Evolutionary conservation across 2,329 filamentous ascomycete species (phyloP).

Genomic region (Xylaria sp.): DNA sequence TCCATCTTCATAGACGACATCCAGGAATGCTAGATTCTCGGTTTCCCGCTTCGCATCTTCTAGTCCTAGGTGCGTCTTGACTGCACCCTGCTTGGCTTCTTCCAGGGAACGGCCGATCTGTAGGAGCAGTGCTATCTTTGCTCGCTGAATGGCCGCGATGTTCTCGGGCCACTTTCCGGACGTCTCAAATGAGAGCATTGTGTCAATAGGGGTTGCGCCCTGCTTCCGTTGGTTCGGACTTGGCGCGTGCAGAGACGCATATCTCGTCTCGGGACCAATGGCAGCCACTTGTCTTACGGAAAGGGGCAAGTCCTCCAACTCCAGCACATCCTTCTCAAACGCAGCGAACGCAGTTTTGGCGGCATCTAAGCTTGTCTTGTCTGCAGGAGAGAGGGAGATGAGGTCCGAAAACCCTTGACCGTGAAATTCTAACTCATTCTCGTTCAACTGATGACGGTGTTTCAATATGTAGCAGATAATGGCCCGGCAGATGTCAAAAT

Average conservation of each 20-base stretch:
- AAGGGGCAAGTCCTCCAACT: constrained; percentile 78
- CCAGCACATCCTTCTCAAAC: constrained; percentile 72
- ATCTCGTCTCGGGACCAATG: constrained; percentile 67
- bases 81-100: constrained; percentile 48
- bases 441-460: constrained; percentile 59
- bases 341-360: constrained; percentile 64
- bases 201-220: constrained; percentile 58
- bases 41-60: constrained; percentile 67
- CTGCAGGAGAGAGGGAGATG: constrained; percentile 42
- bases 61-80: constrained; percentile 68
- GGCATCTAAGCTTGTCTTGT: constrained; percentile 59
- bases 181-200: constrained; percentile 86
- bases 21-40: constrained; percentile 75
- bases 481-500: constrained; percentile 64
- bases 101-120: constrained; percentile 67
- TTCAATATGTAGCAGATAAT: constrained; percentile 68
- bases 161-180: constrained; percentile 94
- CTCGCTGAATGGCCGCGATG: constrained; percentile 81
- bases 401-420: constrained; percentile 48
- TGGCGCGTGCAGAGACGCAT: constrained; percentile 58
- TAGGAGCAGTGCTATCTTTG: constrained; percentile 85
- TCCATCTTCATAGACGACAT: constrained; percentile 68
- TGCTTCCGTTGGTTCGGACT: constrained; percentile 41
- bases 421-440: constrained; percentile 48
- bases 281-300: constrained; percentile 75